phyloP scores from a whole-genome alignment of 1,284 basidiomycete genomes.

The Vanrija humicola region DNA sequence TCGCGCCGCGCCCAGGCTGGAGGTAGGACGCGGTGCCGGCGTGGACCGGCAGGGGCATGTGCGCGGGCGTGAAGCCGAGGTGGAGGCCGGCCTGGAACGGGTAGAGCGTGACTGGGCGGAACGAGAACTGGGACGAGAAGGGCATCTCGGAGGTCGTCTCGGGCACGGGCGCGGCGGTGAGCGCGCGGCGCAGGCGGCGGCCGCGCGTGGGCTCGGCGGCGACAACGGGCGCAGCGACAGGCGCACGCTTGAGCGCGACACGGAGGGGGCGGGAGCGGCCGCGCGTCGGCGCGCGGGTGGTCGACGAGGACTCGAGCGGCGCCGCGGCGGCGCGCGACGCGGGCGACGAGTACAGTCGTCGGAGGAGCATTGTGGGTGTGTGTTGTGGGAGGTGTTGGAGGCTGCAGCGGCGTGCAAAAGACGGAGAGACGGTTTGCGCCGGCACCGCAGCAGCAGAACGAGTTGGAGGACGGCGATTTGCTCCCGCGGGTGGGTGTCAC shows the following conservation, averaged over 20 bases:
- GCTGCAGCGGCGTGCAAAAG: constrained; percentile 1
- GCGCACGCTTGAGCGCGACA: constrained; percentile 5
- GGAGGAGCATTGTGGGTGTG: constrained; percentile 25
- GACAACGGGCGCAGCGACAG: not conserved
- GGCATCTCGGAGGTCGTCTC: constrained; percentile 8
- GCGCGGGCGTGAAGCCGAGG: constrained; percentile 29
- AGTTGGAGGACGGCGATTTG: not conserved
- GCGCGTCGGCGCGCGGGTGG: constrained; percentile 11
- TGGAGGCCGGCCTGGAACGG: constrained; percentile 24
- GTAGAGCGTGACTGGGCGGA: constrained; percentile 12
- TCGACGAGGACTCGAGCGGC: not conserved
- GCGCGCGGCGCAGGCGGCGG: constrained; percentile 15
- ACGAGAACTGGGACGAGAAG: not conserved
- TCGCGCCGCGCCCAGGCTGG: not conserved
- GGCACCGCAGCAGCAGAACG: not conserved
- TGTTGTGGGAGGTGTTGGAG: not conserved
- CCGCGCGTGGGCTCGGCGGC: constrained; percentile 6
- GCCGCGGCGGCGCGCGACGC: constrained; percentile 8
- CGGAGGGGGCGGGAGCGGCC: constrained; percentile 17
- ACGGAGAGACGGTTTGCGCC: not conserved
- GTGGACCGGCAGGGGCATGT: constrained; percentile 34
- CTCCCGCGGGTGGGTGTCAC: not conserved
- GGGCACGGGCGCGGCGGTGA: not conserved
- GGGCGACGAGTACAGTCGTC: constrained; percentile 35
- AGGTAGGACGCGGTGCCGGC: constrained; percentile 21